phyloP scores from a whole-genome alignment of 331 rosid species.

The Spiraea crenata region DNA sequence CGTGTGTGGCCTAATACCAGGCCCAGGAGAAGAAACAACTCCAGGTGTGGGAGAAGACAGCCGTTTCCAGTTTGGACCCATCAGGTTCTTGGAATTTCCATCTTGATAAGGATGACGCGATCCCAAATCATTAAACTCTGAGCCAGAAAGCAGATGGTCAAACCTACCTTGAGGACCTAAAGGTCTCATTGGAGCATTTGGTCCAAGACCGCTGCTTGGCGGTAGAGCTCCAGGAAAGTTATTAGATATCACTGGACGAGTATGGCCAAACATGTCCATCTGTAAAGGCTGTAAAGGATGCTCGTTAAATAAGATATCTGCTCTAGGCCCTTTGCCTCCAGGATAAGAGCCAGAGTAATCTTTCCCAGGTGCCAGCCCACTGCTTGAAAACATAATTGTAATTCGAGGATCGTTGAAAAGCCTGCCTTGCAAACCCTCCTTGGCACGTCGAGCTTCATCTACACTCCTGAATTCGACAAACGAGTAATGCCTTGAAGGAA shows the following conservation, averaged over 20 bases:
- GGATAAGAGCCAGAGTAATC: constrained; percentile 49
- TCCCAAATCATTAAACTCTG: constrained; percentile 51
- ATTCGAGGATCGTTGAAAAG: constrained; percentile 87
- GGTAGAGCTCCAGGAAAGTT: constrained; percentile 64
- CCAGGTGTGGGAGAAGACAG: constrained; percentile 75
- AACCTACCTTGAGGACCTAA: constrained; percentile 67
- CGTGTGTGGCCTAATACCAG: constrained; percentile 42
- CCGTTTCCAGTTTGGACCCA: constrained; percentile 75
- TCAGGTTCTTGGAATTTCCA: constrained; percentile 52
- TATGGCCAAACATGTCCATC: constrained; percentile 52
- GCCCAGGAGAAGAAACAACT: constrained; percentile 54
- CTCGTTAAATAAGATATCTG: constrained; percentile 50
- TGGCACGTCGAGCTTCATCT: constrained; percentile 87
- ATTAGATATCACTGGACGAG: constrained; percentile 48
- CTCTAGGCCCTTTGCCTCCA: constrained; percentile 51
- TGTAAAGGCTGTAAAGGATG: constrained; percentile 53
- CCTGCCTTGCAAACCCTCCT: constrained; percentile 82
- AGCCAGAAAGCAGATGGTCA: constrained; percentile 46
- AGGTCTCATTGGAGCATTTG: constrained; percentile 58
- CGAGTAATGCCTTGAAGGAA: constrained; percentile 67
- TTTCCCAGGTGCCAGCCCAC: constrained; percentile 62
- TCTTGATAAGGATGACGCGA: constrained; percentile 49
- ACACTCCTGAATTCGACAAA: constrained; percentile 78
- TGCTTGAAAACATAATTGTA: constrained; percentile 71
- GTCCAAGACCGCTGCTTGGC: constrained; percentile 47